These are phyloP conservation scores for Hanseniaspora pseudoguilliermondii DNA, from an alignment of 805 yeast species.

Conservation along the genomic window DNA sequence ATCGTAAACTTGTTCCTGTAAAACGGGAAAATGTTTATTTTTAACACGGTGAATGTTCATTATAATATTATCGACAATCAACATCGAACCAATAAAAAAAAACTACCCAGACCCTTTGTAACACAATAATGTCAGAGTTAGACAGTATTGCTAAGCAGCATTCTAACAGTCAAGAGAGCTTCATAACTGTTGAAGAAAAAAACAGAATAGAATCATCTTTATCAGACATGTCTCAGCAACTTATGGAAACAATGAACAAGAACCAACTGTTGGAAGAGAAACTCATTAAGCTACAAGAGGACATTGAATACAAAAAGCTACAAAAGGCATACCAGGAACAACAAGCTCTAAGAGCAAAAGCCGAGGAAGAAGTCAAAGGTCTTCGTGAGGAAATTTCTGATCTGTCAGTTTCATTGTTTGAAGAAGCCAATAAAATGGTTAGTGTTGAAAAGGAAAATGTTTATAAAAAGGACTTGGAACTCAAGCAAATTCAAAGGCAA, in stretches of 20 bases:
- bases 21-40: no score
- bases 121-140: not conserved
- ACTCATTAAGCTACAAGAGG: conserved; percentile 1
- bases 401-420: conserved; percentile 59
- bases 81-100: not conserved
- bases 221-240: conserved; percentile 6
- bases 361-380: conserved; percentile 47
- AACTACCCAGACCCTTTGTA: not conserved
- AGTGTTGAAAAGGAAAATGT: conserved; percentile 61
- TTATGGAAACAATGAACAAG: conserved; percentile 12
- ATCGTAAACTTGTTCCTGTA: no score
- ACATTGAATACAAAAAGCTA: not conserved
- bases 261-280: conserved; percentile 3
- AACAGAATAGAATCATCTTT: conserved; percentile 8
- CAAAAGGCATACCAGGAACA: not conserved
- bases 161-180: not conserved
- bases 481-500: conserved; percentile 40
- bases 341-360: conserved; percentile 22
- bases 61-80: no score
- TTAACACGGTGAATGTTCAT: no score
- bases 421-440: conserved; percentile 78
- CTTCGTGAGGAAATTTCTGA: conserved; percentile 69
- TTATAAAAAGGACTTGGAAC: conserved; percentile 45
- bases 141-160: not conserved
- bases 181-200: conserved; percentile 7